phyloP scores from a whole-genome alignment of 2,329 filamentous ascomycete genomes.

The Acarospora socialis region DNA sequence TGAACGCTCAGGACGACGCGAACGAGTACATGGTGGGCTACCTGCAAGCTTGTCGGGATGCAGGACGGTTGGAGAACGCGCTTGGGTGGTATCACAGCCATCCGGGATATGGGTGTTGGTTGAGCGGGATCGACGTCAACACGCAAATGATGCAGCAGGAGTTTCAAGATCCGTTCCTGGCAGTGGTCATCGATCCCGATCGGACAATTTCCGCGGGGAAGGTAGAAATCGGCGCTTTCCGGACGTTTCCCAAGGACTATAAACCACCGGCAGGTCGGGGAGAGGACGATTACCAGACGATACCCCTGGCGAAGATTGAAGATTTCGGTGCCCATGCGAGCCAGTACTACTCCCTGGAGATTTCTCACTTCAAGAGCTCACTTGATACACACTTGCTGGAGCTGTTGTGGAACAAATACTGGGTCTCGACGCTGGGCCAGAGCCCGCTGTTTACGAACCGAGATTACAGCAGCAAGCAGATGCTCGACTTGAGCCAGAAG shows the following conservation, averaged over 20 bases:
- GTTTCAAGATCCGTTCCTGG: slow-evolving; percentile 81
- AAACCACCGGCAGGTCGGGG: slow-evolving; percentile 32
- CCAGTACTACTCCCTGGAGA: slow-evolving; percentile 80
- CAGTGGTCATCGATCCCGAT: slow-evolving; percentile 92
- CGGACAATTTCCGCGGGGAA: slow-evolving; percentile 88
- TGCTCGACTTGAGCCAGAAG: slow-evolving; percentile 74
- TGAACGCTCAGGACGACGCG: slow-evolving; percentile 89
- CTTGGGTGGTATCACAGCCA: slow-evolving; percentile 98
- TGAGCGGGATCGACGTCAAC: slow-evolving; percentile 85
- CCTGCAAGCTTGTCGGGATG: slow-evolving; percentile 56
- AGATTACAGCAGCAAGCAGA: slow-evolving; percentile 85
- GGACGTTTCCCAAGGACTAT: slow-evolving; percentile 70
- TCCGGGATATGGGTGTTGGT: slow-evolving; percentile 95
- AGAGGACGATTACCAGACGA: slow-evolving; percentile 53
- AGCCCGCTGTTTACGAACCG: slow-evolving; percentile 83
- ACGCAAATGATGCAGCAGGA: slow-evolving; percentile 78
- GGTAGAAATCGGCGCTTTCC: slow-evolving; percentile 93
- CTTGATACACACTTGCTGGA: slow-evolving; percentile 79
- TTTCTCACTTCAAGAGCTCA: slow-evolving; percentile 87
- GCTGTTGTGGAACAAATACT: slow-evolving; percentile 96
- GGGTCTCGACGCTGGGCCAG: slow-evolving; percentile 89
- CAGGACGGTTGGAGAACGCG: slow-evolving; percentile 74
- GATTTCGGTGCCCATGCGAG: slow-evolving; percentile 89
- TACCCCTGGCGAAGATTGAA: slow-evolving; percentile 84
- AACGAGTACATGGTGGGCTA: slow-evolving; percentile 96